A percentile compares a stretch with the other conserved stretches of the same genome.
Conservation (phyloP, 306 rosid species). For the Citrullus mucosospermus region DNA sequence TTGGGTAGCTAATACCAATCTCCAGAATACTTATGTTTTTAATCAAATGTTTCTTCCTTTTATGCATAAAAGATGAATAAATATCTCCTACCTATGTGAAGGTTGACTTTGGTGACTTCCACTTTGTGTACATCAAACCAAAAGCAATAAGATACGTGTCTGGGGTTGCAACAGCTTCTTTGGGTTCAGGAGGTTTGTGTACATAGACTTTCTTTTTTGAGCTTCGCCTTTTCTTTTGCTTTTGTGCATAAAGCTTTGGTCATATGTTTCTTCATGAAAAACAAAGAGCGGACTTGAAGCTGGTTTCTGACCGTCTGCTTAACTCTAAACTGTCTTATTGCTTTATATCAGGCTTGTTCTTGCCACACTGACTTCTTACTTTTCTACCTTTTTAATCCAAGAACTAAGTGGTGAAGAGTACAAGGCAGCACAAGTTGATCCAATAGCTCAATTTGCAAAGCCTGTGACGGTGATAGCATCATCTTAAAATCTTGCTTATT, state of each 20-base stretch:
- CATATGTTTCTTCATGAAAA: not conserved
- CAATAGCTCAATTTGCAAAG: slow-evolving; percentile 81
- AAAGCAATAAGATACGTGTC: slow-evolving; percentile 66
- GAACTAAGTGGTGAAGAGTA: slow-evolving; percentile 43
- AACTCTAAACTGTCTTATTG: not conserved
- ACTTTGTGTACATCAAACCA: slow-evolving; percentile 72
- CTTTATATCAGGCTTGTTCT: slow-evolving; percentile 1
- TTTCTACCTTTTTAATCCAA: not conserved
- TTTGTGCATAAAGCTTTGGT: not conserved
- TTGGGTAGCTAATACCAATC: slow-evolving; percentile 48
- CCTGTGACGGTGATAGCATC: slow-evolving; percentile 66
- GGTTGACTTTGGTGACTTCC: slow-evolving; percentile 99
- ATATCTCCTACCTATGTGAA: slow-evolving; percentile 27
- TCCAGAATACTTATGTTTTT: not conserved
- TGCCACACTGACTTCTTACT: not conserved
- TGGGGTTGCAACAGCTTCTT: slow-evolving; percentile 82
- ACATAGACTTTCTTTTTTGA: not conserved
- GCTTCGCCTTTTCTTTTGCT: not conserved
- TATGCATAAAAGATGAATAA: slow-evolving; percentile 1
- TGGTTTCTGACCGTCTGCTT: not conserved
- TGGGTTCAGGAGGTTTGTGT: slow-evolving; percentile 94
- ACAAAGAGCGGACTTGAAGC: not conserved
- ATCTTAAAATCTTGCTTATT: slow-evolving; percentile 9
- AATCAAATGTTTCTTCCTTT: not conserved
- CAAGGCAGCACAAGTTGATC: slow-evolving; percentile 74